Conservation (phyloP, 148 eudicot genomes). For the Bassia scoparia region DNA sequence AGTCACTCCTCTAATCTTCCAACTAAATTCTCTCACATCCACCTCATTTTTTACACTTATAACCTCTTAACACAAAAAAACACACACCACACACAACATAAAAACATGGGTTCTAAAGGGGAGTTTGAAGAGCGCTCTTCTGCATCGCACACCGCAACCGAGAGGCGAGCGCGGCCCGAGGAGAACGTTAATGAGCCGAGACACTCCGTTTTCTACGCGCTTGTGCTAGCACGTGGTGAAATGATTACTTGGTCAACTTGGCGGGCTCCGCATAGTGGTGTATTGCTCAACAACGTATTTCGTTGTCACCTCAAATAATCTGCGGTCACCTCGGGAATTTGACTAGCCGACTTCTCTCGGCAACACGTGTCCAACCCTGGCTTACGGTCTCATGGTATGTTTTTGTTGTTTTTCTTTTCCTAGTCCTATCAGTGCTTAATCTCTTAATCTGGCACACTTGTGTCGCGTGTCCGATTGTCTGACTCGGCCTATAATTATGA, state of each 20-base stretch:
- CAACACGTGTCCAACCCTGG: constrained; percentile 54
- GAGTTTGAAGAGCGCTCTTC: neutral
- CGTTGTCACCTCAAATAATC: constrained; percentile 50
- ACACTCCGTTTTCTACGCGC: constrained; percentile 21
- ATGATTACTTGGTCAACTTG: constrained; percentile 29
- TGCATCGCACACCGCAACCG: neutral
- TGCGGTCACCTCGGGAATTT: constrained; percentile 67
- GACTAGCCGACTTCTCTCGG: constrained; percentile 56
- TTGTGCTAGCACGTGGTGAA: constrained; percentile 27
- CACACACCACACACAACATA: no score
- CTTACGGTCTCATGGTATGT: constrained; percentile 57
- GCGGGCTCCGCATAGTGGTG: constrained; percentile 50
- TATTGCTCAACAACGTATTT: constrained; percentile 49
- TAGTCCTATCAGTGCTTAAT: no score
- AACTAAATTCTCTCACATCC: no score
- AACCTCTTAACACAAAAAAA: no score
- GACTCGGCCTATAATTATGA: no score
- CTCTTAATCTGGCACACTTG: no score
- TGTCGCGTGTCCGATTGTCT: no score
- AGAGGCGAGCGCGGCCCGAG: constrained; percentile 31
- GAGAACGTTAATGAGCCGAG: constrained; percentile 23
- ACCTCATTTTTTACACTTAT: no score
- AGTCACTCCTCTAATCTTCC: neutral
- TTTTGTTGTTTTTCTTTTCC: no score
- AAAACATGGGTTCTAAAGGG: constrained; percentile 1